Conservation (phyloP, 352 stramenopile genomes). For the Phytophthora capsici region DNA sequence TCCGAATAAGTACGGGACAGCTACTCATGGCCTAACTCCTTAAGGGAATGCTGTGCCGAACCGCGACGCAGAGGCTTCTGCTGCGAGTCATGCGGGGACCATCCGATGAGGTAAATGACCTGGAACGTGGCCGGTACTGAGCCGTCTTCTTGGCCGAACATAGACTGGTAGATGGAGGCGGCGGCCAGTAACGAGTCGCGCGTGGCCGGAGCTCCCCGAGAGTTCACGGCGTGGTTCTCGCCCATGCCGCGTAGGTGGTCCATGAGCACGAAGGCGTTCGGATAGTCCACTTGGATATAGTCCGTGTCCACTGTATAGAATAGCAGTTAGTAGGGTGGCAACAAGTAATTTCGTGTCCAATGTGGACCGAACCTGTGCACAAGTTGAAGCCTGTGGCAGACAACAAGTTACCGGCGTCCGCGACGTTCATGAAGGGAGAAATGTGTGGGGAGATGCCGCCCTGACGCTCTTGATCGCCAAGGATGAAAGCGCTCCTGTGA, state of each 20-base stretch:
- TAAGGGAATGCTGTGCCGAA: constrained; percentile 77
- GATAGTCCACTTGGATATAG: constrained; percentile 95
- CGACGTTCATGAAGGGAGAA: constrained; percentile 96
- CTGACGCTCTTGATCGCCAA: constrained; percentile 95
- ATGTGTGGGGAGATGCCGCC: constrained; percentile 95
- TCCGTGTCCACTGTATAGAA: constrained; percentile 93
- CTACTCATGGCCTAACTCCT: constrained; percentile 57
- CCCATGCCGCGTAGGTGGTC: constrained; percentile 96
- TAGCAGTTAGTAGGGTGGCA: neutral
- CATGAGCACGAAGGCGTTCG: constrained; percentile 96
- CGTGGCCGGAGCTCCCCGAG: constrained; percentile 36
- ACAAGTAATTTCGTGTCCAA: neutral
- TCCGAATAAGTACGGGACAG: constrained; percentile 3
- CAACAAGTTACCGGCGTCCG: constrained; percentile 94
- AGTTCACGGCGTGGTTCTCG: constrained; percentile 92
- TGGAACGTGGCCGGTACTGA: constrained; percentile 96
- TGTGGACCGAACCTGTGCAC: constrained; percentile 72
- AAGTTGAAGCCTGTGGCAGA: constrained; percentile 93
- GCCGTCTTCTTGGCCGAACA: constrained; percentile 89
- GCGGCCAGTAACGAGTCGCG: constrained; percentile 94
- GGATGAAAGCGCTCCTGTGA: constrained; percentile 89
- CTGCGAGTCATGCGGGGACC: constrained; percentile 96
- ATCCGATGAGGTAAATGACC: constrained; percentile 98
- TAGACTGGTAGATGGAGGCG: constrained; percentile 95
- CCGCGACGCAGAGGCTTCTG: constrained; percentile 90